phyloP scores from a whole-genome alignment of 73 alveolate species.

The Paramecium pentaurelia region DNA sequence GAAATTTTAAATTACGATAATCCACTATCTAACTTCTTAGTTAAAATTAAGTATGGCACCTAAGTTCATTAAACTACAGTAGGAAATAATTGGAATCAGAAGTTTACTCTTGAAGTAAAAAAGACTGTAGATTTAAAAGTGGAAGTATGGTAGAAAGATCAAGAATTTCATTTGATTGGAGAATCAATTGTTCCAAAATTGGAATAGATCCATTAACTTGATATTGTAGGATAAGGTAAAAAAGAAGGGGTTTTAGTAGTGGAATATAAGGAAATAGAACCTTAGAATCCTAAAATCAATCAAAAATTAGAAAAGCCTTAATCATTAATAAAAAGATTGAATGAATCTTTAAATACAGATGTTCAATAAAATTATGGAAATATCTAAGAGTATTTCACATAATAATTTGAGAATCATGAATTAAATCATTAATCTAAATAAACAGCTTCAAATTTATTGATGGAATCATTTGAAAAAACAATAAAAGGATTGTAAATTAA shows the following conservation, averaged over 20 bases:
- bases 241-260: conserved; percentile 23
- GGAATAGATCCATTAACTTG: neutral
- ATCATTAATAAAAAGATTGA: neutral
- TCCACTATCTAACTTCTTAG: neutral
- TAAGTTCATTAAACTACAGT: neutral
- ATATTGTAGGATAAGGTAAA: neutral
- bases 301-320: neutral
- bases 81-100: conserved; percentile 37
- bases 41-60: conserved; percentile 25
- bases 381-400: neutral
- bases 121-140: neutral
- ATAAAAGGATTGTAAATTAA: neutral
- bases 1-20: conserved; percentile 17
- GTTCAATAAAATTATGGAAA: neutral
- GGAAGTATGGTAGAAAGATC: conserved; percentile 10
- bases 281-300: neutral
- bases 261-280: neutral
- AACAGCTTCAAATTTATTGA: neutral
- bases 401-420: neutral
- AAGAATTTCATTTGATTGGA: conserved; percentile 4
- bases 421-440: neutral
- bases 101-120: neutral
- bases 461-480: neutral
- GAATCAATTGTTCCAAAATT: conserved; percentile 5
- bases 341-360: neutral